A percentile compares a stretch with the other conserved stretches of the same genome.
Conservation (phyloP, 495 filamentous ascomycete genomes). For the Jackrogersella minutella region DNA sequence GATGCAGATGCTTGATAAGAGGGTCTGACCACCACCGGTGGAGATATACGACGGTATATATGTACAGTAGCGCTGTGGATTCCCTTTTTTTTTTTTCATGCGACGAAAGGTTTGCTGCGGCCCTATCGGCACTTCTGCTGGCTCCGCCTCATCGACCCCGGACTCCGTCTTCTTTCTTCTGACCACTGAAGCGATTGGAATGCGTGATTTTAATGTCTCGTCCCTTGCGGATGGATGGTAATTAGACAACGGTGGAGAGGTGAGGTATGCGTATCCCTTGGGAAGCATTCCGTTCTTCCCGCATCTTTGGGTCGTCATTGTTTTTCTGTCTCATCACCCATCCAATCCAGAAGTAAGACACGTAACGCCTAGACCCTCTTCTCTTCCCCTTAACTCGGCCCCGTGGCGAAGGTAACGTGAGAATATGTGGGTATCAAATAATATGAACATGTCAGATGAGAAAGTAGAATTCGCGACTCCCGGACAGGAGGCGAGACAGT, state of each 20-base stretch:
- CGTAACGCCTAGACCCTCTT: not conserved
- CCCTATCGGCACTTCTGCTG: not conserved
- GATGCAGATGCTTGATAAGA: too few relatives aligned
- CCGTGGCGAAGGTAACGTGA: not conserved
- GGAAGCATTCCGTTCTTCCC: not conserved
- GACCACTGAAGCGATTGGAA: slow-evolving; percentile 5
- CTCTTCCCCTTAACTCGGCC: not conserved
- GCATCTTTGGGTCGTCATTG: not conserved
- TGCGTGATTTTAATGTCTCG: slow-evolving; percentile 5
- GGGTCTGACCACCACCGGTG: not conserved
- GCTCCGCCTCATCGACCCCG: not conserved
- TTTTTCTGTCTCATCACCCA: not conserved
- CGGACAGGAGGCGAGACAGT: too few relatives aligned
- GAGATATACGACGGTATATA: not conserved
- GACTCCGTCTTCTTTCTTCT: not conserved
- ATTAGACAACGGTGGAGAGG: not conserved
- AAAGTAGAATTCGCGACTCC: not conserved
- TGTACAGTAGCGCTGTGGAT: too few relatives aligned
- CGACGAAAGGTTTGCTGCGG: too few relatives aligned
- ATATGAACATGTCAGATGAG: slow-evolving; percentile 6
- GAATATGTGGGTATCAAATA: slow-evolving; percentile 8
- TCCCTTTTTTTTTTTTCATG: too few relatives aligned
- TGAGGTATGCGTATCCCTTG: too few relatives aligned
- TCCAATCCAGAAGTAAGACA: not conserved
- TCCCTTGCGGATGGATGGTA: not conserved